Base-by-base conservation (phyloP, 2,329 filamentous ascomycete genomes). In the Colletotrichum lupini region DNA sequence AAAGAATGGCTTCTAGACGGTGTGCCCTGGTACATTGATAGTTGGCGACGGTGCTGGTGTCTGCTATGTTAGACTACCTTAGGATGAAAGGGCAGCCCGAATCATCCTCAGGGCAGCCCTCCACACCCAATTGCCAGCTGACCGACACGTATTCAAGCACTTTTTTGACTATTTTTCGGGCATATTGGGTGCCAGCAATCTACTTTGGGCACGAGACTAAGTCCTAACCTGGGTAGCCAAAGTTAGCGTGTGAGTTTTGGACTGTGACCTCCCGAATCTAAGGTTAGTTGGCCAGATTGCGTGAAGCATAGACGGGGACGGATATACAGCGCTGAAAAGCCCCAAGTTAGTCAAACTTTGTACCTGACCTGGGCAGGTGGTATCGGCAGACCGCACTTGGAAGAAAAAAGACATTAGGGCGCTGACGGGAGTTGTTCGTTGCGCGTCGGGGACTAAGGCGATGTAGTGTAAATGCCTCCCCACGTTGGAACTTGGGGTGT, bases 171-270 rank as follows among this genome's bases (percentile, higher is more conserved):
- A 32, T 30, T 46, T 53, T 63, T 37, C 35, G 64, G 32, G 35
- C 30, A 24, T 46, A 24, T 52, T 53, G 37, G 67, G 57, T 72
- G 42, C 63, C 49, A 28, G 64, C 52, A 53, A 65, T 68, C 35
- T 52, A 49, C 42, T 11, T 68, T 68, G 55, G 28, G 52, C 52
- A 63, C 30, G 52, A 37, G 59, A 49, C 58, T 52, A 62, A 46
- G 9, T 62, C 22, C 52, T 68, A 68, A 57, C 35, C n/a, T 35
- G 28, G 64, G 26, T 19, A 24, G 19, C 60, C 49, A 24, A 9
- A 53, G 52, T 19, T 67, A 49, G 68, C 55, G 26, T 59, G 28
- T 24, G 26, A 52, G 19, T 22, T n/a, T 69, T 35, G 19, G 24
- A 46, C 67, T 30, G 60, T 42, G 37, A 58, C 26, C 59, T 58